Conservation (phyloP, 495 filamentous ascomycete genomes). For the Trichodelitschia bisporula region DNA sequence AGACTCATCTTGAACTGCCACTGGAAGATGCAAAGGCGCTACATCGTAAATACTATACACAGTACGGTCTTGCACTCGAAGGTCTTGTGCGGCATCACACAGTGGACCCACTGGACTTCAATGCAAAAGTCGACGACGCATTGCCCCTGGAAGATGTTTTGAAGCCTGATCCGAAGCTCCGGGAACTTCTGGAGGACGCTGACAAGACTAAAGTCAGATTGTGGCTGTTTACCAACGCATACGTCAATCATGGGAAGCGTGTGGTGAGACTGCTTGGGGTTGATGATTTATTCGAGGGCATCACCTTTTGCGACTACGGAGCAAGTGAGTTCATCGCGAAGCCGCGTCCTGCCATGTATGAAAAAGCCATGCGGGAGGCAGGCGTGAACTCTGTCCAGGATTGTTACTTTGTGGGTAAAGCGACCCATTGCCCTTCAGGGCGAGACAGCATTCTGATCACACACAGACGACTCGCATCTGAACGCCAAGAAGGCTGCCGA, state of each 20-base stretch:
- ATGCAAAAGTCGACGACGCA: slow-evolving; percentile 81
- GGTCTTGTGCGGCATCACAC: slow-evolving; percentile 83
- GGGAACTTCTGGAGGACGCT: slow-evolving; percentile 51
- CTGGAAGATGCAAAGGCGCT: slow-evolving; percentile 53
- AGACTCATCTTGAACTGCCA: slow-evolving; percentile 46
- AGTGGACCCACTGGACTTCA: slow-evolving; percentile 90
- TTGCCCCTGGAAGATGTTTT: slow-evolving; percentile 70
- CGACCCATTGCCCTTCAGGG: background rate
- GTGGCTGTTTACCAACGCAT: slow-evolving; percentile 95
- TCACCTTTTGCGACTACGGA: slow-evolving; percentile 80
- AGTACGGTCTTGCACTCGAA: slow-evolving; percentile 92
- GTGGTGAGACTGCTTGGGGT: slow-evolving; percentile 62
- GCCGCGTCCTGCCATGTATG: slow-evolving; percentile 60
- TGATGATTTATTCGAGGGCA: slow-evolving; percentile 74
- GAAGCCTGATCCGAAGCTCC: slow-evolving; percentile 46
- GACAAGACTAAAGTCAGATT: slow-evolving; percentile 56
- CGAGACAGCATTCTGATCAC: no score
- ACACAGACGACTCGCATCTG: slow-evolving; percentile 50
- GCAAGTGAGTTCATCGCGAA: slow-evolving; percentile 52
- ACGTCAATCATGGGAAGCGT: slow-evolving; percentile 61
- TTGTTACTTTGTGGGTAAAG: slow-evolving; percentile 72
- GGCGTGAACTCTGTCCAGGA: slow-evolving; percentile 19
- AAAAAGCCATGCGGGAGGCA: slow-evolving; percentile 36
- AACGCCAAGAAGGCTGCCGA: slow-evolving; percentile 49
- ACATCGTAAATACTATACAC: slow-evolving; percentile 76